These are phyloP conservation scores for Penicillium sp. DNA, from an alignment of 2,329 filamentous ascomycete genomes.

Conservation along the genomic window DNA sequence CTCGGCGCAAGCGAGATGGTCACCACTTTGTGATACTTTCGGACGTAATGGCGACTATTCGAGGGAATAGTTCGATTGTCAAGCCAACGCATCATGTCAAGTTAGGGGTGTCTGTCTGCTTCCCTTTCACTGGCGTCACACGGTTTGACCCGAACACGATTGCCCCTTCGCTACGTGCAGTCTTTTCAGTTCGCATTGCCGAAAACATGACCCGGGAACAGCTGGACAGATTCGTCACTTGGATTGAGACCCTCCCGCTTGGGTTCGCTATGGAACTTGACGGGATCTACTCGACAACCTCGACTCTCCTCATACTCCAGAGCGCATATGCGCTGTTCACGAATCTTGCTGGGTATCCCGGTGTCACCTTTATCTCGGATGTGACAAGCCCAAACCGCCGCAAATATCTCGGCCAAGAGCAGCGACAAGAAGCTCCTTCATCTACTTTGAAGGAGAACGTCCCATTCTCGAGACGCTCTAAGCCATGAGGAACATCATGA, in stretches of 20 bases:
- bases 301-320: constrained; percentile 5
- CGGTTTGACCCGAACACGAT: constrained; percentile 1
- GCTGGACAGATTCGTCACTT: not conserved
- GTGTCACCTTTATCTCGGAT: constrained; percentile 4
- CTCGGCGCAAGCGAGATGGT: constrained; percentile 1
- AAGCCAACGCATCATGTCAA: constrained; percentile 2
- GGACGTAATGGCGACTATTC: constrained; percentile 1
- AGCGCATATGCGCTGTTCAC: constrained; percentile 5
- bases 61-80: not conserved
- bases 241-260: constrained; percentile 3
- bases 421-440: constrained; percentile 4
- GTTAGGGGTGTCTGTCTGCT: constrained; percentile 5
- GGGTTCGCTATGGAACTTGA: not conserved
- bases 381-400: constrained; percentile 3
- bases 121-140: constrained; percentile 3
- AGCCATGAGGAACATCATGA: constrained; percentile 3
- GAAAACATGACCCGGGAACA: constrained; percentile 8
- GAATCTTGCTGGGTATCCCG: constrained; percentile 4
- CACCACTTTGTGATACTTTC: constrained; percentile 3
- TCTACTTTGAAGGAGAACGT: constrained; percentile 4
- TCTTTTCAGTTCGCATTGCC: constrained; percentile 8
- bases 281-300: not conserved
- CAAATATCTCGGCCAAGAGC: constrained; percentile 1
- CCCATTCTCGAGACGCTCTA: constrained; percentile 1
- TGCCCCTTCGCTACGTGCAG: constrained; percentile 7